phyloP scores from a whole-genome alignment of 1,284 basidiomycete genomes.

The Cryptococcus sp. region DNA sequence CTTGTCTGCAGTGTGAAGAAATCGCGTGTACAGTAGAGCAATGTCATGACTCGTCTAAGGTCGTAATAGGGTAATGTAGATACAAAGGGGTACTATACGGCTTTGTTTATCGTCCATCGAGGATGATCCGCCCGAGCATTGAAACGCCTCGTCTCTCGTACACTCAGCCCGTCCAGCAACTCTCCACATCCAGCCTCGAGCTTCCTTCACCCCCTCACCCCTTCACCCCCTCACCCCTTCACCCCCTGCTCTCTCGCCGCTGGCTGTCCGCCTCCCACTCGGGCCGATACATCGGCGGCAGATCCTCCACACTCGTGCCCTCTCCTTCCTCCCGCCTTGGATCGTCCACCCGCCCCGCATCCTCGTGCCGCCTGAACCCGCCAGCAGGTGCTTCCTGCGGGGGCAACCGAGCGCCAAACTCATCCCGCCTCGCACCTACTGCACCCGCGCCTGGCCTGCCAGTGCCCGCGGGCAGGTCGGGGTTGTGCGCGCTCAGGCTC shows the following conservation, averaged over 20 bases:
- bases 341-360: constrained; percentile 30
- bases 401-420: constrained; percentile 13
- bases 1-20: no score
- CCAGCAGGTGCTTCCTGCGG: constrained; percentile 27
- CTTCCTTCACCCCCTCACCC: no score
- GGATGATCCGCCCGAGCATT: not conserved
- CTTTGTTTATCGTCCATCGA: not conserved
- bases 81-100: constrained; percentile 2
- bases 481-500: constrained; percentile 19
- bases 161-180: not conserved
- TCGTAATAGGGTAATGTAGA: constrained; percentile 1
- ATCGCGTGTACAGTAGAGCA: no score
- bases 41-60: not conserved
- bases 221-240: not conserved
- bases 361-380: constrained; percentile 39
- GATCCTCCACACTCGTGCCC: constrained; percentile 31
- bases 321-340: not conserved
- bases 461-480: constrained; percentile 9
- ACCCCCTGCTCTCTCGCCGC: not conserved
- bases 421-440: not conserved
- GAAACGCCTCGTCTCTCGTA: not conserved
- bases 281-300: constrained; percentile 41
- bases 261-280: constrained; percentile 28
- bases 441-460: not conserved
- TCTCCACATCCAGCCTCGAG: not conserved